A percentile compares a stretch with the other conserved stretches of the same genome.
These are phyloP conservation scores for Dipteronia sinensis DNA, from an alignment of 345 rosid species.

Conservation along the genomic window DNA sequence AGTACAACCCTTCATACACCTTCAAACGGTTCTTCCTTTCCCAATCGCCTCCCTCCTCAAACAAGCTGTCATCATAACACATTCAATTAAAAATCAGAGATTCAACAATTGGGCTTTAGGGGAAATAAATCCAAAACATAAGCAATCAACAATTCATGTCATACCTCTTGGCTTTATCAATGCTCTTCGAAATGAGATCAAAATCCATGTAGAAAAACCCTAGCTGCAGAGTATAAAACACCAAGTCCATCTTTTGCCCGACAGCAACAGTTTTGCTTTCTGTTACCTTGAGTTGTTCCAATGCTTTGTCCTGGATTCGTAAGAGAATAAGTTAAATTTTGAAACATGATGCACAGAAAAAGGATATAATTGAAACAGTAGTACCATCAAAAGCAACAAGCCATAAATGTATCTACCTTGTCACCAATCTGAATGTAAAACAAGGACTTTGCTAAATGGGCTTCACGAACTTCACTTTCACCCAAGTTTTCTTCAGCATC, in stretches of 20 bases:
- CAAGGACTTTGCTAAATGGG: conserved; percentile 94
- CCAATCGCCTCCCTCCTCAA: conserved; percentile 99
- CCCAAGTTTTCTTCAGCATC: conserved; percentile 99
- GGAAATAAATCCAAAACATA: conserved; percentile 10
- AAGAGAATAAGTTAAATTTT: conserved; percentile 11
- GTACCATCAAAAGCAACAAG: conserved; percentile 7
- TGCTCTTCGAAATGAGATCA: conserved; percentile 88
- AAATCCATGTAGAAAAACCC: conserved; percentile 96
- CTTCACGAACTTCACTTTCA: conserved; percentile 98
- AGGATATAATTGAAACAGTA: conserved; percentile 4
- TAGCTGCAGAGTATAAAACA: conserved; percentile 81
- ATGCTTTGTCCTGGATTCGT: conserved; percentile 72
- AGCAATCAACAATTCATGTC: conserved; percentile 7
- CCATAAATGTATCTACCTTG: conserved; percentile 51
- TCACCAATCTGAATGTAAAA: conserved; percentile 83
- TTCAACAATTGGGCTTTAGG: background rate
- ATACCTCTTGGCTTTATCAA: conserved; percentile 95
- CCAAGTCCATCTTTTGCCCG: conserved; percentile 98
- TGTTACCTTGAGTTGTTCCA: conserved; percentile 91
- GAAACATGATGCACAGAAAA: conserved; percentile 13
- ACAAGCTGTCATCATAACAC: conserved; percentile 57
- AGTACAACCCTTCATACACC: conserved; percentile 93
- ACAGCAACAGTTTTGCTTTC: conserved; percentile 99
- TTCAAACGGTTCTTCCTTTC: conserved; percentile 97
- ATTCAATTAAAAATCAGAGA: conserved; percentile 10